Evolutionary conservation across 2,329 filamentous ascomycete genomes (phyloP), one percentile per base, ranked within the genome.

Genomic region (Leptographium flavum): DNA sequence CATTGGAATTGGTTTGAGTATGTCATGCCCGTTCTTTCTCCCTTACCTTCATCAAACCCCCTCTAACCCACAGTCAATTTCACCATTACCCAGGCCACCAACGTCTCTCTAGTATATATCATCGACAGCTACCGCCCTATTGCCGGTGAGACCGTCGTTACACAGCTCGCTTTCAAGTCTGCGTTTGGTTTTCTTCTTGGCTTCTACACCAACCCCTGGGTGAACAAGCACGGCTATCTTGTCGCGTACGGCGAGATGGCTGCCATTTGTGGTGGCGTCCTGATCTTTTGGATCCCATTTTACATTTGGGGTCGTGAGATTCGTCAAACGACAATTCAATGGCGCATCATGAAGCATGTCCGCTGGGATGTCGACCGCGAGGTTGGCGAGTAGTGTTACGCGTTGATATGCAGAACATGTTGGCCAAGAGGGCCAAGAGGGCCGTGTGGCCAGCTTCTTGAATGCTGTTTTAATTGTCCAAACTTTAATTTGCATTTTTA

Each of bases 201-300:
- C 0, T 78, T 78, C 54, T 77, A 77, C 54, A 76, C 71, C 1
- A 78, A 78, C 52, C 66, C 70, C 0, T 78, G 74, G 74, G 66
- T 78, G 32, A 57, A 61, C 7, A 27, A 62, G 46, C 57, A 57
- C 1, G 74, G 74, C 1, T 77, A 77, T 52, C 49, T 60, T 13
- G 59, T 64, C 31, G 67, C 73, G 3, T 78, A 67, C 49, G 71
- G 73, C 4, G 62, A 66, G n/a, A 76, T 78, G 73, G 73, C 72
- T 8, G 72, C 64, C 11, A 75, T 77, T 39, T 60, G 66, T 10
- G 66, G 62, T 13, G 60, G 52, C 14, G 57, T 75, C 4, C 54
- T 76, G 14, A 31, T 73, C 7, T 49, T 68, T 25, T 71, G 64
- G 62, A 54, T 74, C 23, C 69, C 69, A 2, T 56, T 77, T 10